Evolutionary conservation across 2,329 filamentous ascomycete genomes (phyloP), one percentile per base, ranked within the genome.

Genomic region (Colletotrichum coccodes): DNA sequence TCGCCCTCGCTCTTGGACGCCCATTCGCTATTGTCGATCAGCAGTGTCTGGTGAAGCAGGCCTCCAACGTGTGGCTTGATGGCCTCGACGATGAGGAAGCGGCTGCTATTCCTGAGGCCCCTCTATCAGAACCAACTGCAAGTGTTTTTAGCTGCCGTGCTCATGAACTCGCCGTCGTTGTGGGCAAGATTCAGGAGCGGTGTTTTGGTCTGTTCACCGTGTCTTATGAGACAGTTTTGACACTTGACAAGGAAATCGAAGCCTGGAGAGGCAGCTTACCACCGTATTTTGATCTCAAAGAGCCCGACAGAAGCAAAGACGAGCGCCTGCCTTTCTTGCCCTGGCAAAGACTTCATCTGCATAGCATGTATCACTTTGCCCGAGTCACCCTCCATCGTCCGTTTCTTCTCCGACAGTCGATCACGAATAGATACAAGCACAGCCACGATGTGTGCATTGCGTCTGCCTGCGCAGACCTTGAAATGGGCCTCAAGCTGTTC

Each of bases 401-500:
- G 0, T 82, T 80, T 49, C 75, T 81, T 2, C 73, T 81, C n/a
- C 76, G 78, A 2, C 75, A 80, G 56, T 81, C 79, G 18, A 80
- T 82, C 66, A 81, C 80, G 0, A 77, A 81, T 64, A 75, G 79
- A 6, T 82, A 79, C 71, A 76, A 75, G 49, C 74, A 79, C 62
- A 81, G 79, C 40, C 78, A 79, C 32, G 80, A 82, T 52, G 78
- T 77, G 8, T 83, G 81, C 60, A 81, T 81, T 3, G 73, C 76
- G 5, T 82, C 80, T 0, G 79, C 80, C 6, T 82, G 80, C 64
- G 79, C 80, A 0, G 80, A 83, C 50, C 76, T 83, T 11, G 78
- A 76, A 23, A 79, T 79, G 70, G 72, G 77, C 11, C 75, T 82
- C 9, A 71, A 74, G 18, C 75, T 77, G n/a, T 75, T 79, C 34